These are phyloP conservation scores for Fragaria vesca DNA, from an alignment of 306 rosid genomes.

Conservation along the genomic window DNA sequence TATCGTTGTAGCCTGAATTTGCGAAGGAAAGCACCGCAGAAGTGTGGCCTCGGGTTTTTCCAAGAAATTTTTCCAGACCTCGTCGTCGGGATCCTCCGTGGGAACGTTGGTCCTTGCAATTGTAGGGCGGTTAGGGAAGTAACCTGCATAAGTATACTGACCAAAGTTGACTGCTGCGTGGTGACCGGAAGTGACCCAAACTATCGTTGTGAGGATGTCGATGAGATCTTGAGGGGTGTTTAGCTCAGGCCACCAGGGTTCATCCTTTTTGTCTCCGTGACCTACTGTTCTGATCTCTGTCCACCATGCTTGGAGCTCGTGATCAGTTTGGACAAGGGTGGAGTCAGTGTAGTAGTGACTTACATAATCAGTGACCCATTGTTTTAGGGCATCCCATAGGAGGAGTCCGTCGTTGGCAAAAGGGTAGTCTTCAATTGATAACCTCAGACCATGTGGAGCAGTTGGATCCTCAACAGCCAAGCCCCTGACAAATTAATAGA, in stretches of 20 bases:
- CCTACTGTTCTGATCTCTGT: constrained; percentile 61
- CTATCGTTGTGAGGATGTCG: constrained; percentile 43
- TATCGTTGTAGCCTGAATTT: constrained; percentile 56
- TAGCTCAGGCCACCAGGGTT: constrained; percentile 77
- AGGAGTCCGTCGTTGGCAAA: constrained; percentile 71
- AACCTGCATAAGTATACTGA: constrained; percentile 59
- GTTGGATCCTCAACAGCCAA: constrained; percentile 66
- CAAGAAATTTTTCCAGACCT: constrained; percentile 40
- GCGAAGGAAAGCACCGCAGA: constrained; percentile 63
- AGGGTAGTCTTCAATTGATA: constrained; percentile 66
- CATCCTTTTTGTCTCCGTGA: constrained; percentile 71
- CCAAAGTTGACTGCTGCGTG: constrained; percentile 87
- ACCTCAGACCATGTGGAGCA: constrained; percentile 66
- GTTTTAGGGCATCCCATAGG: constrained; percentile 60
- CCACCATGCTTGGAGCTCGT: constrained; percentile 89
- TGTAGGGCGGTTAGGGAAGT: constrained; percentile 71
- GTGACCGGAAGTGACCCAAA: constrained; percentile 73
- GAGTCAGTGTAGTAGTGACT: constrained; percentile 47
- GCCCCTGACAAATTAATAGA: constrained; percentile 42
- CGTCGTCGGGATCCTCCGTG: constrained; percentile 47
- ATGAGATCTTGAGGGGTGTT: constrained; percentile 56
- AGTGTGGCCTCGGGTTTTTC: constrained; percentile 53
- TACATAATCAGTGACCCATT: constrained; percentile 68
- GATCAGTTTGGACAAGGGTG: constrained; percentile 35
- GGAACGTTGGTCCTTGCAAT: constrained; percentile 65